Base-by-base conservation (phyloP, 306 rosid genomes). In the Arachis stenosperma region DNA sequence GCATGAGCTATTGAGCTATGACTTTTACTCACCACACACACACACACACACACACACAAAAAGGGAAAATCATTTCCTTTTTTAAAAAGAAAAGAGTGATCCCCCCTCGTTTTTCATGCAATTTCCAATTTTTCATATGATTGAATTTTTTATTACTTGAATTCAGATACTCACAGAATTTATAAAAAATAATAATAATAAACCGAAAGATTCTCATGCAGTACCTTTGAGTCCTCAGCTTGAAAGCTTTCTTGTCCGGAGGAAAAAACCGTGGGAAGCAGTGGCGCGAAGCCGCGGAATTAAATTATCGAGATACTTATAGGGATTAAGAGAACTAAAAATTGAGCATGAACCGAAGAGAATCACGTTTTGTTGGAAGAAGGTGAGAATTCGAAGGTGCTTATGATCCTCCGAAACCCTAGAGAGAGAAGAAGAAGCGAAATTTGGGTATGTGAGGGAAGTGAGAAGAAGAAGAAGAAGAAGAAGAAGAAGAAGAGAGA, bases 1-100 rank as follows among this genome's bases (percentile, higher is more conserved):
- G 65, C 33, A 43, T 70, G 71, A 80, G 43, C 51, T 42, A 56
- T 41, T 22, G 27, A 22, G 63, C 51, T 42, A 56, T 41, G 8
- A 77, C 42, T 52, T 70, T 22, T 14, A 56, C 22, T 67, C 6
- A 55, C 2, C 36, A 53, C 2, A 9, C 3, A 9, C 52, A 47
- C 3, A 47, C 9, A 48, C 17, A 17, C 17, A 17, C 17, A 17
- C 17, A 17, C 17, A 17, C 17, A 17, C n/a, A n/a, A n/a, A n/a
- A 3, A 48, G 46, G 46, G 46, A 42, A 6, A 42, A 42, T 42
- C 9, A 6, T 42, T 8, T 42, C 46, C 11, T 44, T 44, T 44
- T 44, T 44, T 6, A 6, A 2, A 8, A 8, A 8, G 5, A 5
- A 48, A 11, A 14, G 7, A 4, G 6, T 10, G 54, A 12, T 4